Conservation (phyloP, 1,139 yeast genomes). For the Yamadazyma atmosphaerica region DNA sequence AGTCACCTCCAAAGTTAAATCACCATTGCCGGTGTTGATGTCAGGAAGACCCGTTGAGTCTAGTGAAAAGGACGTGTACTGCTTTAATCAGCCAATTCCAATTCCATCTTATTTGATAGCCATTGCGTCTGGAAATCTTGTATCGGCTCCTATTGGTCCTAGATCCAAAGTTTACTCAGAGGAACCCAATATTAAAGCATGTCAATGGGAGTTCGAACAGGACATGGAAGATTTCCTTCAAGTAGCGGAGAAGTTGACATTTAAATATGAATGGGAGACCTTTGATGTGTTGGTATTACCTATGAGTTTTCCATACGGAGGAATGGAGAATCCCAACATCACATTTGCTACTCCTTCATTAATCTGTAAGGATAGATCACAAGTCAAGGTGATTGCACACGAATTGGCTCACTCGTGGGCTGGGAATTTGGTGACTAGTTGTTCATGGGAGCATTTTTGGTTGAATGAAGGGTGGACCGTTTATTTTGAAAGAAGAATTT, state of each 20-base stretch:
- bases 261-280: conserved; percentile 35
- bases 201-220: conserved; percentile 39
- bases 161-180: conserved; percentile 35
- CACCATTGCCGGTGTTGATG: conserved; percentile 36
- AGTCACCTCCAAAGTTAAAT: conserved; percentile 28
- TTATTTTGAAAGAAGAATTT: conserved; percentile 35
- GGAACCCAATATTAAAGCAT: conserved; percentile 23
- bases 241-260: conserved; percentile 34
- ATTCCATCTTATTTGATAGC: conserved; percentile 39
- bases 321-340: conserved; percentile 42
- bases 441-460: conserved; percentile 43
- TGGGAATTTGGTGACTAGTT: conserved; percentile 38
- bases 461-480: conserved; percentile 44
- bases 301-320: conserved; percentile 38
- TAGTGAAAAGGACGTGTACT: conserved; percentile 14
- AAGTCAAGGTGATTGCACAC: conserved; percentile 38
- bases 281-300: conserved; percentile 37
- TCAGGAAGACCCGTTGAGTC: conserved; percentile 31
- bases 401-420: conserved; percentile 43
- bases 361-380: conserved; percentile 34
- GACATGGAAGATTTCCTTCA: conserved; percentile 37
- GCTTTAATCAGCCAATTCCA: conserved; percentile 35
- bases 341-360: conserved; percentile 40
- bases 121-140: conserved; percentile 35
- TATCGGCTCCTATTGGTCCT: conserved; percentile 33